Base-by-base conservation (phyloP, 768 basidiomycete genomes). In the Suillus variegatus region DNA sequence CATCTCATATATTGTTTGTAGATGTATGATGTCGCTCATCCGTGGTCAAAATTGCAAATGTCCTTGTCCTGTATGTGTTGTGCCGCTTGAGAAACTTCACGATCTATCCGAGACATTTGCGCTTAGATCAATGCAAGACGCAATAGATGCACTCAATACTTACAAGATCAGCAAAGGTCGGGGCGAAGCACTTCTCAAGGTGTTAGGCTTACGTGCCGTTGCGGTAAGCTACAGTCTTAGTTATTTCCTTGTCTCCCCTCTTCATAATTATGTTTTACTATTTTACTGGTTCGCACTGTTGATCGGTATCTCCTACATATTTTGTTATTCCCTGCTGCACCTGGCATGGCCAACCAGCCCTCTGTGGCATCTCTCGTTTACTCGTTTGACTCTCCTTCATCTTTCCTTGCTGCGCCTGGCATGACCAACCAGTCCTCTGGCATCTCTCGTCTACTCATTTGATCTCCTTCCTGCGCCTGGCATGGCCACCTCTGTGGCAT, bases 11-110 rank as follows among this genome's bases (percentile, higher is more conserved):
- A 20, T 44, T 44, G 6, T 44, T 67, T 14, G 7, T 32, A 82
- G 78, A 49, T 77, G 72, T 54, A 70, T 80, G n/a, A 82, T 83
- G 78, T 69, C 78, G 1, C 67, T 82, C 0, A 81, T 78, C 2
- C 67, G 72, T 8, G 80, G 81, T 0, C 9, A 64, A 0, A 57
- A 61, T 6, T 70, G 72, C 20, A 65, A 69, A 13, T 77, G 66
- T 54, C 81, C 80, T 0, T 83, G 81, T 62, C 79, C 79, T 0
- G 65, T 80, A 0, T 84, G 81, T 66, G 60, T 78, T 0, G 77
- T 82, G 0, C 78, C 75, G 0, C 57, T 68, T 0, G 69, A 77
- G 0, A 51, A 76, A 0, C 74, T 74, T 2, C 61, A 66, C 4
- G 64, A 78, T 41, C 67, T 78, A 2, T 47, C 66, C 0, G 55